These are phyloP conservation scores for Magnusiomyces ingens DNA, from an alignment of 1,139 yeast genomes.

Conservation along the genomic window DNA sequence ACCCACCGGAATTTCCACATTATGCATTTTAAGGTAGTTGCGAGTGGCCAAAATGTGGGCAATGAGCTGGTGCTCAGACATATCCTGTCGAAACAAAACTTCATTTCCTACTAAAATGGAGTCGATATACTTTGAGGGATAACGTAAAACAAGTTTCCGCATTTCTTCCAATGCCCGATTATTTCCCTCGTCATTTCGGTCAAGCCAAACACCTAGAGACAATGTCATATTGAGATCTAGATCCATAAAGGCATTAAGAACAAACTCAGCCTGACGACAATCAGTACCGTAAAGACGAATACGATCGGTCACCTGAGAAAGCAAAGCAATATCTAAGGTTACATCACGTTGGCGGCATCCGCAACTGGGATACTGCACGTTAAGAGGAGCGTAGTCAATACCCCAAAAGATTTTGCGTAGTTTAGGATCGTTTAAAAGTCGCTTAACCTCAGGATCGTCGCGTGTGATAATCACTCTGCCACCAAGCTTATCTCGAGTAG, in stretches of 20 bases:
- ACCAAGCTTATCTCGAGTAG: no score
- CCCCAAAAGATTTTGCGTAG: constrained; percentile 46
- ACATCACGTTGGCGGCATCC: constrained; percentile 45
- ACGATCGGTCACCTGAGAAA: constrained; percentile 53
- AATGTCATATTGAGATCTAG: constrained; percentile 50
- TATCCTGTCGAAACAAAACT: constrained; percentile 51
- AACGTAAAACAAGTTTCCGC: constrained; percentile 35
- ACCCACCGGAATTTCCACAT: constrained; percentile 43
- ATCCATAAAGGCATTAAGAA: constrained; percentile 48
- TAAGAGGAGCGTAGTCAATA: constrained; percentile 52
- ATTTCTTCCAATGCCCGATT: constrained; percentile 38
- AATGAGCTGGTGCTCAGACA: constrained; percentile 36
- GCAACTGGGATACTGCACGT: constrained; percentile 38
- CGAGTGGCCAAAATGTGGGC: constrained; percentile 42
- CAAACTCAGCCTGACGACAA: constrained; percentile 49
- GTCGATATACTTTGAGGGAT: constrained; percentile 45
- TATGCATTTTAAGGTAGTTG: constrained; percentile 32
- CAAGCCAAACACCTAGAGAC: constrained; percentile 61
- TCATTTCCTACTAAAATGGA: constrained; percentile 58
- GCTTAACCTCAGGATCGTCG: constrained; percentile 19
- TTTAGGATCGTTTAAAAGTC: constrained; percentile 29
- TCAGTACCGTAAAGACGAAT: constrained; percentile 58
- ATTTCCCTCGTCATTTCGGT: constrained; percentile 41
- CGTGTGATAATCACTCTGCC: constrained; percentile 5
- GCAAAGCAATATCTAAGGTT: constrained; percentile 46